phyloP scores from a whole-genome alignment of 2,329 filamentous ascomycete species.

The Colletotrichum liaoningense region DNA sequence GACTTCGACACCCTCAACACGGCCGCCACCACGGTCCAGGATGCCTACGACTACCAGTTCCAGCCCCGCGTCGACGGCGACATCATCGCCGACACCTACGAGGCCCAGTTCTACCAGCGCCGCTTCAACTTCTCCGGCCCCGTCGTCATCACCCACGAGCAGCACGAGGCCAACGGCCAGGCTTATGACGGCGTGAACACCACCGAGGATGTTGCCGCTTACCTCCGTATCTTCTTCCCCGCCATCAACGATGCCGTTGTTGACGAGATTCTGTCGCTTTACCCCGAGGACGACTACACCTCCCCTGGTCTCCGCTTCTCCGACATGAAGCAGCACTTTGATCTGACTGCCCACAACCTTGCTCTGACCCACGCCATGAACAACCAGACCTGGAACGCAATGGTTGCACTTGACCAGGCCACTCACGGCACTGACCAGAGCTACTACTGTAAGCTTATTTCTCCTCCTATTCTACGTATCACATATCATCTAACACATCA shows the following conservation, averaged over 20 bases:
- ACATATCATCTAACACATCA: neutral
- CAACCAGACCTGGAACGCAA: constrained; percentile 10
- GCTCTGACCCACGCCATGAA: constrained; percentile 18
- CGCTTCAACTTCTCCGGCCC: constrained; percentile 42
- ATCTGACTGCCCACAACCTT: constrained; percentile 11
- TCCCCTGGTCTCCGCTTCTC: constrained; percentile 11
- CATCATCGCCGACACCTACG: constrained; percentile 45
- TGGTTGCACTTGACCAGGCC: constrained; percentile 1
- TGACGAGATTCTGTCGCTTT: constrained; percentile 51
- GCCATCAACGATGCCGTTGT: constrained; percentile 39
- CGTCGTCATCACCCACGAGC: constrained; percentile 35
- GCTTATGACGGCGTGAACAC: constrained; percentile 53
- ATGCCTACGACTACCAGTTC: constrained; percentile 38
- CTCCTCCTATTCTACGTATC: fast-evolving
- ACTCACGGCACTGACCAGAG: constrained; percentile 23
- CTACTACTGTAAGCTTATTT: constrained; percentile 12
- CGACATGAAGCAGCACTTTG: constrained; percentile 19
- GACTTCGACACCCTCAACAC: constrained; percentile 19
- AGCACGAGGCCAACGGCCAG: constrained; percentile 63
- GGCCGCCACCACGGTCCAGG: constrained; percentile 7
- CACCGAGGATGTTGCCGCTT: constrained; percentile 51
- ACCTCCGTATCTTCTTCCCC: constrained; percentile 45
- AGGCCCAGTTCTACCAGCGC: constrained; percentile 42
- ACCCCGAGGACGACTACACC: constrained; percentile 14
- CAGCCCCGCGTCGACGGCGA: constrained; percentile 49